Evolutionary conservation across 2,329 filamentous ascomycete species (phyloP).

Genomic region (Elsinoe batatas): DNA sequence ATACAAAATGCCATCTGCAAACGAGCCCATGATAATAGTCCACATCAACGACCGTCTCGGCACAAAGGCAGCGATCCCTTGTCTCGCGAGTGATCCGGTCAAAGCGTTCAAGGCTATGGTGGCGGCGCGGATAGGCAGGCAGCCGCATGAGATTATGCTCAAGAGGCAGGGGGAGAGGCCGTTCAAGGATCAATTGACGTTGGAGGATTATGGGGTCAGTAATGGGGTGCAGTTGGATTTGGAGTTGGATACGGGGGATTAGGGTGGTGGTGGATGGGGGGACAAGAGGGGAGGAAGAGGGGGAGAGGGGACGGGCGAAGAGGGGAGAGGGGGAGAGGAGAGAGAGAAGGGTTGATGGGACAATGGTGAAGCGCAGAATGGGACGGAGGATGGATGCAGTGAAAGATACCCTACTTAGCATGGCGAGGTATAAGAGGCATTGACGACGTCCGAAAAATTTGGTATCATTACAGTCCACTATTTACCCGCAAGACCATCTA

Average conservation of each 20-base stretch:
- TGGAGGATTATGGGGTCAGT: constrained; percentile 89
- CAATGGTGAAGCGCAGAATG: not conserved
- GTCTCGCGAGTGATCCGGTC: constrained; percentile 72
- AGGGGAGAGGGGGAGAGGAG: not conserved
- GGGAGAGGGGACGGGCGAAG: not conserved
- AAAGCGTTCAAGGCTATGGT: constrained; percentile 86
- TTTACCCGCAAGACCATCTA: constrained; percentile 29
- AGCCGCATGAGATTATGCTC: constrained; percentile 82
- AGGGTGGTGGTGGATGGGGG: not conserved
- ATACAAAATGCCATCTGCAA: constrained; percentile 25
- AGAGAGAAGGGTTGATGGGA: not conserved
- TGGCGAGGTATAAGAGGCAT: not conserved
- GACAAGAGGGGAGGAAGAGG: not conserved
- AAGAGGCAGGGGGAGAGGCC: constrained; percentile 87
- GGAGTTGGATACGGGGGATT: constrained; percentile 33
- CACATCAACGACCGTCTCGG: constrained; percentile 91
- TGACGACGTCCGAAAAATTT: not conserved
- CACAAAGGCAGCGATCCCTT: constrained; percentile 90
- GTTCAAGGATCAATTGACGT: constrained; percentile 80
- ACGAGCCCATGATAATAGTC: constrained; percentile 85
- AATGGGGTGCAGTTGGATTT: constrained; percentile 63
- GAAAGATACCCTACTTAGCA: not conserved
- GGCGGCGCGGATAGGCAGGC: constrained; percentile 75
- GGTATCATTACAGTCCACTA: constrained; percentile 11
- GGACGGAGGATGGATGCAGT: not conserved